Base-by-base conservation (phyloP, 228 moss, liverwort and hornwort genomes). In the Sphagnum fallax region DNA sequence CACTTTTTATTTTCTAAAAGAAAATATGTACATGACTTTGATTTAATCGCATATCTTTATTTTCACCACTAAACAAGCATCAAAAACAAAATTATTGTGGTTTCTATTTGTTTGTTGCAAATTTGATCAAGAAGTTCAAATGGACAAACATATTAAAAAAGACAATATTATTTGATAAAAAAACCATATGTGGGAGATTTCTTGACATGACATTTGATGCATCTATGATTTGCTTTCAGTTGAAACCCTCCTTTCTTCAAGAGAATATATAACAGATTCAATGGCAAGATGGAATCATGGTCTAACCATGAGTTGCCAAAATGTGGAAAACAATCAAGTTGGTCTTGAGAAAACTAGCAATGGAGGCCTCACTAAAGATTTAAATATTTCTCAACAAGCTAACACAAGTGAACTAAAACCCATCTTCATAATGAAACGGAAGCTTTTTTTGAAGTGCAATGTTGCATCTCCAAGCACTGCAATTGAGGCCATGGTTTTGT, bases 261-360 rank as follows among this genome's bases (percentile, higher is more conserved):
- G 52, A 55, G 81, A 81, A 11, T 87, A 81, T 64, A 76, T 87
- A 52, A 73, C 79, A 13, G 87, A 87, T 70, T 63, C 75, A 6
- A 72, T 83, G 62, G 75, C 79, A n/a, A 74, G 69, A 73, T 87
- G 87, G 78, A 75, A 65, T 50, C 53, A 0, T 47, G n/a, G 15
- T 58, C 32, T 11, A 12, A 12, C 53, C 6, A 13, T 51, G 13
- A 15, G 15, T 12, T 61, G 73, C 48, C 32, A 61, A 73, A 55
- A 51, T 18, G 75, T 47, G 9, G 62, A 13, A 62, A 55, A 60
- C 71, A 49, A 10, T 70, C 13, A 49, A 70, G 8, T 14, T 32
- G 13, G 47, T 51, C 52, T 53, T 53, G 52, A 14, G 4, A 47
- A 32, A 71, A 47, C 63, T 48, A 71, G 49, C 63, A 6, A 52